Evolutionary conservation across 78 protist genomes (phyloP), one percentile per base, ranked within the genome.

Genomic region (Planoprotostelium fungivorum): DNA sequence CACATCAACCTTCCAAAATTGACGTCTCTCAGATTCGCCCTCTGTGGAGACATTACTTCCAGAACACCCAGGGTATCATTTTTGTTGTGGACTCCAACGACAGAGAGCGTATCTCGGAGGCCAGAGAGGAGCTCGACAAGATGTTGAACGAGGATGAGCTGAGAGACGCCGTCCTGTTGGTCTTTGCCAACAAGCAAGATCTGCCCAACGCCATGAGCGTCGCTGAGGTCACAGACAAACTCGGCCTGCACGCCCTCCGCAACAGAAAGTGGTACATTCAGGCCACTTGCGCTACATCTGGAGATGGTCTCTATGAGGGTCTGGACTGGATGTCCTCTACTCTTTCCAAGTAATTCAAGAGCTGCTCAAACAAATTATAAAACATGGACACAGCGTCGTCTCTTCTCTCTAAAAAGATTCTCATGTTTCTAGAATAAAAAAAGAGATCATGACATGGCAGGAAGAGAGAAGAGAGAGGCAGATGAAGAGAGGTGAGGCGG

Each of bases 61-160:
- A 91, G 63, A 94, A 95, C 93, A 91, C 98, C 37, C 96, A 97
- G 84, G 99, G 96, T 29, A 89, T 98, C 36, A 97, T 98, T 88
- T 98, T 95, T 88, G 99, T 98, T 0, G 97, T 98, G 29, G 99
- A 98, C 92, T 95, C 97, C n/a, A 96, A 92, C 90, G 99, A 98
- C 89, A 87, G 96, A 87, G 98, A 95, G 39, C 94, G 99, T n/a
- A 86, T 98, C 37, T 89, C 36, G 83, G 96, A 96, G 73, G 97
- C 98, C 28, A 37, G 92, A 51, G 96, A 92, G 36, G 99, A 97
- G 89, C 95, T 97, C 84, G 85, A 87, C 36, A 91, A 91, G 34
- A 87, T 97, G 92, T 94, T 97, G 84, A 39, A 89, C 85, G 94
- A 91, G 84, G 91, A 84, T 0, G 95, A 90, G 39, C 96, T 96